Conservation (phyloP, 2,329 filamentous ascomycete species). For the Verticillium isaacii region DNA sequence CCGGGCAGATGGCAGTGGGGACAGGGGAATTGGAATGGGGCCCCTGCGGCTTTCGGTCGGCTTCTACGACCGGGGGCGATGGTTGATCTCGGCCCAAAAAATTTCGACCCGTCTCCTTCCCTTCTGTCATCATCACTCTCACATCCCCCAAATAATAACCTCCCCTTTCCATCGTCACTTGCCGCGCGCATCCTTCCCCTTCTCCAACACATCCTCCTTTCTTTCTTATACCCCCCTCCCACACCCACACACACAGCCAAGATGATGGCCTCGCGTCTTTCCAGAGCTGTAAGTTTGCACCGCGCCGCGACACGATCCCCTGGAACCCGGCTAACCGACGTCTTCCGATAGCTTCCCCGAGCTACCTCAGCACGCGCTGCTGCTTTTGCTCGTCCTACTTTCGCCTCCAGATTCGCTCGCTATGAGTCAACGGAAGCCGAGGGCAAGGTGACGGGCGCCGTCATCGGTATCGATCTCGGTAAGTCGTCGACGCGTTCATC, state of each 20-base stretch:
- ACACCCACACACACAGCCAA: conserved; percentile 26
- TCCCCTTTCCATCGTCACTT: conserved; percentile 12
- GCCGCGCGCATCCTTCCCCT: conserved; percentile 16
- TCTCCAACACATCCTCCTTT: conserved; percentile 5
- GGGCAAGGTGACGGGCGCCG: conserved; percentile 86
- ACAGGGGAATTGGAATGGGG: conserved; percentile 1
- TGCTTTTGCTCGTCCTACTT: conserved; percentile 62
- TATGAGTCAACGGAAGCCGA: conserved; percentile 66
- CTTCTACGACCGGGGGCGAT: conserved; percentile 32
- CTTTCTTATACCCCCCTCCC: conserved; percentile 18
- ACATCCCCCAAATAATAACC: conserved; percentile 12
- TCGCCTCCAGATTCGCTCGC: conserved; percentile 69
- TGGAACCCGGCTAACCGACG: conserved; percentile 14
- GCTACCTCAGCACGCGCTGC: conserved; percentile 65
- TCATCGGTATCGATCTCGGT: conserved; percentile 98
- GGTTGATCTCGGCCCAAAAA: conserved; percentile 30
- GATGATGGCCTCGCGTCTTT: conserved; percentile 70
- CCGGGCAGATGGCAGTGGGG: not conserved
- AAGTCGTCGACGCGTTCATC: conserved; percentile 28
- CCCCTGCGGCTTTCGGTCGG: conserved; percentile 34
- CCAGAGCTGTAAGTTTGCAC: conserved; percentile 63
- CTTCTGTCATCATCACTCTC: conserved; percentile 14
- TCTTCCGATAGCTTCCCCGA: conserved; percentile 64
- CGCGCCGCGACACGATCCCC: not conserved
- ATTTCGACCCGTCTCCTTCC: conserved; percentile 22